Base-by-base conservation (phyloP, 495 filamentous ascomycete genomes). In the Chaetomium fimeti region DNA sequence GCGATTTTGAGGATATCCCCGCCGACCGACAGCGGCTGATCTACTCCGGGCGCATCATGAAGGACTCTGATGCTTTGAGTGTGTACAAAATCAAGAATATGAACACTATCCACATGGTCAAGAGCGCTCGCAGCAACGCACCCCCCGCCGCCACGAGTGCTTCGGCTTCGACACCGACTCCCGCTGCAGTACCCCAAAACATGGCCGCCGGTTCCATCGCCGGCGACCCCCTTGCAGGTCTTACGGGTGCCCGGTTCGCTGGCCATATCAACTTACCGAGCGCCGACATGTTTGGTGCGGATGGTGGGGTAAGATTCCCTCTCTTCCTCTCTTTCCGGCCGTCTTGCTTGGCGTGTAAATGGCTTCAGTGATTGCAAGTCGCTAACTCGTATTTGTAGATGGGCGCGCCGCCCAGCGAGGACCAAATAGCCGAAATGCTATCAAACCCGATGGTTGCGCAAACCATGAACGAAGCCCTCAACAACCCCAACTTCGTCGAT, bases 21-120 rank as follows among this genome's bases (percentile, higher is more conserved):
- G 82, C 87, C 29, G 94, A 93, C 67, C 85, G 90, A 55, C 93
- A 97, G 76, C 91, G 95, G 51, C 81, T 99, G 67, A 99, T 99
- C 76, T 98, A 98, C 77, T 97, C 93, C 8, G 95, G 95, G 29
- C 87, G 93, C 64, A 93, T 99, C 24, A 83, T 99, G 77, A 99
- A 97, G 78, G 91, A 99, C 72, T 85, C 86, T 47, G 92, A 98
- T 65, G 89, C 89, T 0, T 76, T 99, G 49, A 86, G 81, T 60
- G 84, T 86, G 27, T 96, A 95, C 78, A 99, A 97, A 78, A 91
- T 99, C 76, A 96, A 97, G 77, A 85, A 91, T 61, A 89, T 91
- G n/a, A 91, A 97, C 72, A 97, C 94, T 11, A 86, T 98, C 64
- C 95, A 99, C 75, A 82, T 99, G 70, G 95, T 99, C 61, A 96